Evolutionary conservation across 345 rosid species (phyloP), one percentile per base, ranked within the genome.

Genomic region (Syzygium oleosum): DNA sequence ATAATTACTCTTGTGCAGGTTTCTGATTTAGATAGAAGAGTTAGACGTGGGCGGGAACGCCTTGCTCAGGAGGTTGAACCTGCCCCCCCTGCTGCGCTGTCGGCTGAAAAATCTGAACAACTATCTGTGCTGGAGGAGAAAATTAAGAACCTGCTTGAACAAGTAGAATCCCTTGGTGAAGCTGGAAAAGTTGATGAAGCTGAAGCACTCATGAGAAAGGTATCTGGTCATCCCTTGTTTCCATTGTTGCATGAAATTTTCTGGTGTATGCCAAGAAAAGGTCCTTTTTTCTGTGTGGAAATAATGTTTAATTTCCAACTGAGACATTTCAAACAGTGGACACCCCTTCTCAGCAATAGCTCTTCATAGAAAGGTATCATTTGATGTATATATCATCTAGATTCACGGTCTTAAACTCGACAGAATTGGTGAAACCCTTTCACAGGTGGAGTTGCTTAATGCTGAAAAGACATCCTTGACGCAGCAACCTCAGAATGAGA

Each of bases 151-250:
- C 93, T 97, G 79, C 93, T 98, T 79, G 99, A 94, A 89, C 99
- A 98, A 92, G 99, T 97, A 86, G 99, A 98, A 88, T 91, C 95
- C 65, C 98, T 98, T 84, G 99, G 99, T 85, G 99, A 98, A 93
- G 96, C 94, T 90, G 99, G 99, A 84, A 97, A 98, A 92, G 99
- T 98, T 87, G 99, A 98, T 89, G 98, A 98, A 94, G 99, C 99
- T 90, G 98, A 98, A 93, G 99, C 99, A 61, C 95, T 98, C 12
- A 98, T 98, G 99, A 96, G 95, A 91, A 98, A 96, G 99, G 99
- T 98, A 89, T 10, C 41, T 85, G 41, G 55, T 49, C 63, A 73
- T 38, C 13, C 56, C 46, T 53, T 10, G 80, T 73, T 38, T 73
- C 49, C 25, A 73, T 73, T 73, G 21, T 38, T 73, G 43, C 46